Conservation (phyloP, 2,329 filamentous ascomycete genomes). For the Calonectria leucothoes region DNA sequence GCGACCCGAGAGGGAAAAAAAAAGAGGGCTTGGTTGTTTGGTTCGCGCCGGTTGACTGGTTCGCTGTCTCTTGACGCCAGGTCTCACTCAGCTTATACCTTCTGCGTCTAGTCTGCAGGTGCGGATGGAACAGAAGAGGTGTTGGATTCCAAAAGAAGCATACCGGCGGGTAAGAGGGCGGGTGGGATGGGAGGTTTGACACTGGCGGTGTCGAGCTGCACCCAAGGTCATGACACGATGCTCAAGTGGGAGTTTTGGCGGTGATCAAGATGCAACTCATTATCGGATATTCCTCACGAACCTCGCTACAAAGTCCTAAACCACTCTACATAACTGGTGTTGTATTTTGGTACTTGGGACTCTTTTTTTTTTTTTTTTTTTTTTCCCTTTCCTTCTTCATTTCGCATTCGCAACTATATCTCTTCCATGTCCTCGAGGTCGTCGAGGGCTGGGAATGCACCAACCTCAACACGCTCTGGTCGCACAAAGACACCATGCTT, state of each 20-base stretch:
- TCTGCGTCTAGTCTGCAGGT: background rate
- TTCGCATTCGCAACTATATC: constrained; percentile 56
- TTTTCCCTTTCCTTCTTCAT: background rate
- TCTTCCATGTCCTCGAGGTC: constrained; percentile 84
- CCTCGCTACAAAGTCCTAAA: background rate
- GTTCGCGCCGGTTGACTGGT: constrained; percentile 8
- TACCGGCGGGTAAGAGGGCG: background rate
- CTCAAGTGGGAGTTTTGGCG: background rate
- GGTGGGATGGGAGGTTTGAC: background rate
- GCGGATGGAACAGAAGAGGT: background rate
- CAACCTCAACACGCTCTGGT: constrained; percentile 81
- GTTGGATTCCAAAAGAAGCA: background rate
- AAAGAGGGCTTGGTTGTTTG: background rate
- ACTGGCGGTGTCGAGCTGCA: background rate
- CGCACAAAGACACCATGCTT: constrained; percentile 85
- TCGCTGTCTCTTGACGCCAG: background rate
- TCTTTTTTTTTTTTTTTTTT: background rate
- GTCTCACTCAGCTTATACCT: background rate
- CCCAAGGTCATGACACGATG: background rate
- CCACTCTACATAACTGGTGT: background rate
- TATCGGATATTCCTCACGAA: background rate
- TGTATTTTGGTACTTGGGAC: background rate
- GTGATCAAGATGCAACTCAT: background rate
- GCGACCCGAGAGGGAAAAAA: background rate
- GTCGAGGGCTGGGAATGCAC: constrained; percentile 77